Evolutionary conservation across 176 grass and related monocot species (phyloP).

Genomic region (Elymus sibiricus): DNA sequence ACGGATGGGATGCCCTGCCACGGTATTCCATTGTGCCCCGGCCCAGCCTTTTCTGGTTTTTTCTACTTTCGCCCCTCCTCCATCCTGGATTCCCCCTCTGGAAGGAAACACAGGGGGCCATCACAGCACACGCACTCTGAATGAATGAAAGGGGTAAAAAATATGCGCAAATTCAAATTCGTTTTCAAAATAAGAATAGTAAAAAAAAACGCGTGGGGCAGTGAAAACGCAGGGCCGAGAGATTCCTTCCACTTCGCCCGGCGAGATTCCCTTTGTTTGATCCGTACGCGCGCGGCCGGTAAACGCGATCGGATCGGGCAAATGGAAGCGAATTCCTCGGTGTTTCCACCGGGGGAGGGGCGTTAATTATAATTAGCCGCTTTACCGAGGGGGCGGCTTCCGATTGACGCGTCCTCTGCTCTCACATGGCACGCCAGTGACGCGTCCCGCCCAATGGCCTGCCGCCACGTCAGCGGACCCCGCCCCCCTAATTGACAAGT

Average conservation of each 20-base stretch:
- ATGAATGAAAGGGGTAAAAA: no score
- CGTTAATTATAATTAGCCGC: slow-evolving; percentile 22
- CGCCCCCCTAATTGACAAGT: slow-evolving; percentile 20
- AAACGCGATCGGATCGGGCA: background rate
- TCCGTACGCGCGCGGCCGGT: background rate
- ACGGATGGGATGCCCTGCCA: slow-evolving; percentile 21
- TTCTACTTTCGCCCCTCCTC: slow-evolving; percentile 8
- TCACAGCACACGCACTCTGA: no score
- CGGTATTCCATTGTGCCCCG: slow-evolving; percentile 10
- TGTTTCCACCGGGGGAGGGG: slow-evolving; percentile 8
- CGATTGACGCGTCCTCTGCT: background rate
- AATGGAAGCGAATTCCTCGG: slow-evolving; percentile 30
- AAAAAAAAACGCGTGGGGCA: background rate
- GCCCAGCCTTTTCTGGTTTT: background rate
- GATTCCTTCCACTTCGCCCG: background rate
- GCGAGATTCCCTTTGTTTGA: slow-evolving; percentile 23
- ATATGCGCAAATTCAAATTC: no score
- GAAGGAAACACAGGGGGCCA: background rate
- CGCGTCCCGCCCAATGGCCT: slow-evolving; percentile 48
- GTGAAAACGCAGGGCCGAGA: background rate
- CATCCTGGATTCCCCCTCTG: slow-evolving; percentile 28
- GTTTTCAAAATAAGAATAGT: no score
- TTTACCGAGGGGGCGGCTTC: slow-evolving; percentile 40
- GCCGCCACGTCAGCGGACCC: slow-evolving; percentile 34
- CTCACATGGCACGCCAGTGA: slow-evolving; percentile 45